Conservation (phyloP, 1,284 basidiomycete species). For the Ceratobasidium papillatum region DNA sequence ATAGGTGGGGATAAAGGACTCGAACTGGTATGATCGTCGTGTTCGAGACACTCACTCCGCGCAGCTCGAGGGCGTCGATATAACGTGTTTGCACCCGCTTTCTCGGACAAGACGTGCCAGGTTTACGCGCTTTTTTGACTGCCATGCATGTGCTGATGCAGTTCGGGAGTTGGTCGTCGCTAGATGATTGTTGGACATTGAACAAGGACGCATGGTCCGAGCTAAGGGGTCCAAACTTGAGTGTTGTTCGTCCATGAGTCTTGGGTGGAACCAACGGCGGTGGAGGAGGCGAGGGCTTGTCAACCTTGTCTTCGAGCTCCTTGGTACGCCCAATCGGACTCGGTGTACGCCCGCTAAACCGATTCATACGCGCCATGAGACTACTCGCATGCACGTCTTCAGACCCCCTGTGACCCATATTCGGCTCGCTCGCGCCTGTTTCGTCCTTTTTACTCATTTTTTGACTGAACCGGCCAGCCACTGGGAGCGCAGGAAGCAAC, state of each 20-base stretch:
- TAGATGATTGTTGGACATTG: conserved; percentile 49
- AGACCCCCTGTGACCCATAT: conserved; percentile 2
- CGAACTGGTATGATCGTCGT: neutral
- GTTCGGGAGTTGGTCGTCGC: conserved; percentile 73
- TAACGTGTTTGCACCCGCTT: conserved; percentile 12
- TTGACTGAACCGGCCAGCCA: neutral
- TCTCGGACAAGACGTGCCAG: conserved; percentile 57
- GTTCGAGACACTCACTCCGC: conserved; percentile 5
- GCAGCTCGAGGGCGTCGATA: conserved; percentile 17
- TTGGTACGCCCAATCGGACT: conserved; percentile 11
- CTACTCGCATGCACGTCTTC: conserved; percentile 12
- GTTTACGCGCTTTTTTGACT: conserved; percentile 75
- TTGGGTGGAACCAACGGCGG: neutral
- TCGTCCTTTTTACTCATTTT: conserved; percentile 30
- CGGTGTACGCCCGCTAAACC: conserved; percentile 29
- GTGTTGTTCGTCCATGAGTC: conserved; percentile 15
- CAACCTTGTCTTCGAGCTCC: conserved; percentile 22
- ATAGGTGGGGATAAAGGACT: neutral
- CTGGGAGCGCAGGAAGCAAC: conserved; percentile 12
- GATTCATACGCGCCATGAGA: conserved; percentile 22
- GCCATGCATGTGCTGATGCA: conserved; percentile 73
- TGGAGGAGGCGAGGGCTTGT: neutral
- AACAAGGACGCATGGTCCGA: neutral
- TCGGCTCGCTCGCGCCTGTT: neutral
- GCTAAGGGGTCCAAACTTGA: conserved; percentile 32